Evolutionary conservation across 2,329 filamentous ascomycete species (phyloP), one percentile per base, ranked within the genome.

Genomic region (Claviceps sp.): DNA sequence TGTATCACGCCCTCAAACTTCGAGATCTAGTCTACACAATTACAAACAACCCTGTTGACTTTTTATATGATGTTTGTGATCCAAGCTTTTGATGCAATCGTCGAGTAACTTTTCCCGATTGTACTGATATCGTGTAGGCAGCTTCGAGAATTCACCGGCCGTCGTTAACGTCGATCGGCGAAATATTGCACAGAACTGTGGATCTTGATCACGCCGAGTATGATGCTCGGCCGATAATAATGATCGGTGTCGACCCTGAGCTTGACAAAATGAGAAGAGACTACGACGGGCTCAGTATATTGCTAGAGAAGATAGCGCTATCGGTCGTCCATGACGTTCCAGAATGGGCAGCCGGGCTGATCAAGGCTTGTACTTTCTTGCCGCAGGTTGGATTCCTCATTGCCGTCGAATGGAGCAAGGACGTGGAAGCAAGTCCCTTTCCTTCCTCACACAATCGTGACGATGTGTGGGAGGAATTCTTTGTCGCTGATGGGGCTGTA

Each of bases 341-440:
- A 1, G 72, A 77, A 54, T 75, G 76, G 73, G 73, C 74, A 17
- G 65, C 65, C 26, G 63, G 68, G 34, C 73, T 77, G 54, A 68
- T 84, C 14, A 72, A 76, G 38, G 90, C 90, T 51, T 94, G 94
- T 56, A 85, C 93, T 17, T 95, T 93, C 64, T 85, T 95, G 56
- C 91, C 90, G 0, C 89, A 95, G 61, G 79, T 96, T 40, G 93
- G 93, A 0, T 98, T 96, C 62, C 77, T 96, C 40, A 86, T 89
- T 2, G 82, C 85, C 0, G 82, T 95, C 16, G 78, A 89, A 58
- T 53, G 55, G 10, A 60, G 66, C 45, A 55, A 61, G 14, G 64
- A 72, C 1, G 81, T 76, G 1, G 80, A 80, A 0, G 69, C 74
- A 47, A 77, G 79, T 0, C 70, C 78, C 11, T 90, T 84, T 57